phyloP scores from a whole-genome alignment of 768 basidiomycete species.

The Clathrus columnatus region DNA sequence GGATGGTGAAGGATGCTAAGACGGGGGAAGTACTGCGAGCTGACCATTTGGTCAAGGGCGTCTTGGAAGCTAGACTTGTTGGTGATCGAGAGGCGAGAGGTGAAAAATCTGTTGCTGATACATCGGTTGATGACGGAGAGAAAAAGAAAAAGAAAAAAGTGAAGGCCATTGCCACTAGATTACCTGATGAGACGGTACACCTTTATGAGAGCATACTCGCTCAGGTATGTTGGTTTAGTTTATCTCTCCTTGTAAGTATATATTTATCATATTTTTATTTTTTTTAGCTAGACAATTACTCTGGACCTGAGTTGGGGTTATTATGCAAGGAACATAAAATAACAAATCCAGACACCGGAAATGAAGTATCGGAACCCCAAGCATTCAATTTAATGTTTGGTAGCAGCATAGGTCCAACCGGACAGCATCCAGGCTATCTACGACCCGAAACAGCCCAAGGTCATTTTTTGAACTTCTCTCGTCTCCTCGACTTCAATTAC shows the following conservation, averaged over 20 bases:
- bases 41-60: constrained; percentile 90
- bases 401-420: constrained; percentile 94
- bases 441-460: constrained; percentile 98
- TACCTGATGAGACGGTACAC: constrained; percentile 62
- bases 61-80: constrained; percentile 81
- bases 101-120: constrained; percentile 42
- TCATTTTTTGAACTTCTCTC: constrained; percentile 97
- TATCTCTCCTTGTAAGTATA: background rate
- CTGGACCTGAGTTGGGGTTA: constrained; percentile 80
- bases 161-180: constrained; percentile 58
- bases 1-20: constrained; percentile 96
- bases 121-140: constrained; percentile 47
- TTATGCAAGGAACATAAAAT: constrained; percentile 75
- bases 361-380: constrained; percentile 87
- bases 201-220: constrained; percentile 81
- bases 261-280: constrained; percentile 8
- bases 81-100: constrained; percentile 89
- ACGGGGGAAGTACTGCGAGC: constrained; percentile 96
- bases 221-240: constrained; percentile 49
- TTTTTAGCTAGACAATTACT: constrained; percentile 83
- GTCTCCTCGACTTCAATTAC: constrained; percentile 97
- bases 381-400: constrained; percentile 99
- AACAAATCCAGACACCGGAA: constrained; percentile 84
- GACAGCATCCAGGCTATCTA: constrained; percentile 94
- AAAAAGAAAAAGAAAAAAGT: constrained; percentile 66